A percentile compares a stretch with the other conserved stretches of the same genome.
Conservation (phyloP, 1,284 basidiomycete genomes). For the Fomes fomentarius region DNA sequence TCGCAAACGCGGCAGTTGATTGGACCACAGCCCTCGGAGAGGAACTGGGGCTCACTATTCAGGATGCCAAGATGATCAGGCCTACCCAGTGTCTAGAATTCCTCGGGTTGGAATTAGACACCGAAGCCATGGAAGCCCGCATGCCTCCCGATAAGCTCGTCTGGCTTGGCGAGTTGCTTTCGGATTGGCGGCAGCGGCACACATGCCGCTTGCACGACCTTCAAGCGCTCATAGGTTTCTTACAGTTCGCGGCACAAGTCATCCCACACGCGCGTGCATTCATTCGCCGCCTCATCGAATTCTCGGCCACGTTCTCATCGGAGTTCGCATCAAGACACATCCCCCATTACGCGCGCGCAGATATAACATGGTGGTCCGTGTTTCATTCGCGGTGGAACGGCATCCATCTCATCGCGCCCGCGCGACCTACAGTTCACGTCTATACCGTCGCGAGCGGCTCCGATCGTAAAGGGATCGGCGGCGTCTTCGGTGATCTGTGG, state of each 20-base stretch:
- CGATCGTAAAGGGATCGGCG: conserved; percentile 3
- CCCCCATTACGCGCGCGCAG: conserved; percentile 2
- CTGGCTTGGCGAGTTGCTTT: conserved; percentile 2
- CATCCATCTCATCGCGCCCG: background rate
- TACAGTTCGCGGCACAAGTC: conserved; percentile 9
- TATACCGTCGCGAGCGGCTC: conserved; percentile 5
- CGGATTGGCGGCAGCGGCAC: background rate
- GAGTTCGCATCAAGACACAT: background rate
- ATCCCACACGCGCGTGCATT: conserved; percentile 5
- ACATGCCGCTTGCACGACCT: conserved; percentile 6
- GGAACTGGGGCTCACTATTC: conserved; percentile 6
- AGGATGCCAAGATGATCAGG: background rate
- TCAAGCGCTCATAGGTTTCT: conserved; percentile 8
- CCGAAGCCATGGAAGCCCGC: conserved; percentile 7
- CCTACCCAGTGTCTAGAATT: conserved; percentile 3
- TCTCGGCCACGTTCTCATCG: background rate
- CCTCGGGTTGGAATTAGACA: conserved; percentile 9
- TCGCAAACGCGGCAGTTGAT: background rate
- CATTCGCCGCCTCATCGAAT: conserved; percentile 5
- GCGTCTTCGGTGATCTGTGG: background rate
- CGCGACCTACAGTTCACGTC: background rate
- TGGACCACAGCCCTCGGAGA: conserved; percentile 6
- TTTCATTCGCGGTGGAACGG: conserved; percentile 7
- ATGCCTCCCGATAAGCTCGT: conserved; percentile 4
- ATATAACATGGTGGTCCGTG: conserved; percentile 8